Conservation (phyloP, 192 early-diverging fungal species). For the Rhizophagus clarus region DNA sequence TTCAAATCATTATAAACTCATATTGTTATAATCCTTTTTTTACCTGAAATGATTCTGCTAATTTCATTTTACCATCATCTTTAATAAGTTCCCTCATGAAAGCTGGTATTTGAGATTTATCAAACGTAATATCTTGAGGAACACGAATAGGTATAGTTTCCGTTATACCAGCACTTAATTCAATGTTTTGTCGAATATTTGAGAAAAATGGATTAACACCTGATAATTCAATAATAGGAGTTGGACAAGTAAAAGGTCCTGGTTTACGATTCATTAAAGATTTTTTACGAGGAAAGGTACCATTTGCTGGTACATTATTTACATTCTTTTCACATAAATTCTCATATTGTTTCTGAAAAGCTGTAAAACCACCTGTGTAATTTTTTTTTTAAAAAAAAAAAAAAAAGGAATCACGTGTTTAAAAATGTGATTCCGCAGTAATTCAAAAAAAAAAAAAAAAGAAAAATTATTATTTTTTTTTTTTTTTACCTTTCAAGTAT, state of each 20-base stretch:
- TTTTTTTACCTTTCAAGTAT: slow-evolving; percentile 47
- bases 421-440: background rate
- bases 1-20: no score
- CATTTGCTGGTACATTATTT: background rate
- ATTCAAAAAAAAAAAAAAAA: background rate
- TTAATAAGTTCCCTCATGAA: slow-evolving; percentile 35
- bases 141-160: slow-evolving; percentile 58
- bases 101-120: slow-evolving; percentile 34
- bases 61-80: slow-evolving; percentile 32
- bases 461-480: background rate
- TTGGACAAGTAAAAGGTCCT: slow-evolving; percentile 55
- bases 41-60: slow-evolving; percentile 42
- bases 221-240: slow-evolving; percentile 57
- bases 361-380: slow-evolving; percentile 52
- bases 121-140: slow-evolving; percentile 43
- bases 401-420: background rate
- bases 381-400: slow-evolving; percentile 20
- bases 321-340: slow-evolving; percentile 35
- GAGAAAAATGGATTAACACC: slow-evolving; percentile 64
- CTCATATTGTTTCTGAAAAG: slow-evolving; percentile 36
- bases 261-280: slow-evolving; percentile 10
- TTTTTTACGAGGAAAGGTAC: background rate
- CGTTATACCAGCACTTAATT: slow-evolving; percentile 53
- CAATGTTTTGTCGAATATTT: slow-evolving; percentile 64
- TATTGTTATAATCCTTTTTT: no score